Base-by-base conservation (phyloP, 176 grass and related monocot genomes). In the Musa beccarii region DNA sequence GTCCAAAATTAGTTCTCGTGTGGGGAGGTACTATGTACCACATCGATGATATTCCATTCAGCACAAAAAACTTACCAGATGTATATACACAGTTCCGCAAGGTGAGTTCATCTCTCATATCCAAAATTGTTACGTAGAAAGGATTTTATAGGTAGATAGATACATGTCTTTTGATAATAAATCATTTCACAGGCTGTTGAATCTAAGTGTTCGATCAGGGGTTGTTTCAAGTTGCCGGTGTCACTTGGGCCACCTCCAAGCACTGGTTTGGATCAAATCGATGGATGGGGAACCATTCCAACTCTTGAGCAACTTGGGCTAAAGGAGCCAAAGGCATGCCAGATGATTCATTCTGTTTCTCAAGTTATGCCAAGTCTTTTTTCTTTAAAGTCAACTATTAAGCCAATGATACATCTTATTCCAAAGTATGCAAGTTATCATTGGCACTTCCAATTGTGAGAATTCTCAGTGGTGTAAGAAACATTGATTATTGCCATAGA, bases 11-110 rank as follows among this genome's bases (percentile, higher is more conserved):
- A 70, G 84, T 87, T 75, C 86, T 98, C 73, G 85, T 93, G n/a
- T 93, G 94, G 90, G 94, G 90, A 74, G 59, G 80, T 49, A 89
- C 94, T 43, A 85, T 98, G 94, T 91, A 98, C 61, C 94, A 98
- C 53, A 75, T 84, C 1, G 90, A 98, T 71, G 94, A 98, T 63
- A 90, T 98, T 16, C 88, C 90, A 17, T 93, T 93, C 82, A 52
- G 75, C 0, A 57, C 82, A 34, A 78, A 21, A 59, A 79, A 85
- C 75, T 82, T 98, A 65, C 94, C 94, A 64, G 90, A 98, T 49
- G 81, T 93, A 2, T 98, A 98, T 78, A 93, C 90, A 21, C 94
- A 98, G 53, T 93, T 93, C 69, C 87, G 94, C 43, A 98, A 98
- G 86, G 90, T 91, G 75, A 63, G 3, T 75, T 52, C 28, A 57